Evolutionary conservation across 2,329 filamentous ascomycete genomes (phyloP), one percentile per base, ranked within the genome.

Genomic region (Colletotrichum theobromicola): DNA sequence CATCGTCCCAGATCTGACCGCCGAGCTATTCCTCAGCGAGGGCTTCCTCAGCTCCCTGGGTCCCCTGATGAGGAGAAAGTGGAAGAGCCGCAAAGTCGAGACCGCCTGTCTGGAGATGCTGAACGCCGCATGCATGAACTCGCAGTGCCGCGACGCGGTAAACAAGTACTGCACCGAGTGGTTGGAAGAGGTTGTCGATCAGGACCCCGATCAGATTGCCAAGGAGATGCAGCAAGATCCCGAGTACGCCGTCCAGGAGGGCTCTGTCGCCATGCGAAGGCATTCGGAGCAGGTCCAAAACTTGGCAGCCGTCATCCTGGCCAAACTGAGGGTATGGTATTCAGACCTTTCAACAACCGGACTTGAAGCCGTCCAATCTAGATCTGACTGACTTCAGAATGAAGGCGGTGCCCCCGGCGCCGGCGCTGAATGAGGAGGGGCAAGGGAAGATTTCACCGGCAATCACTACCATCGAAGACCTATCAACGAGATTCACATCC

Each of bases 101-200:
- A 93, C 94, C 73, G 94, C 95, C 4, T 94, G 95, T 62, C 85
- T 99, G 78, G 94, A 98, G 80, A 92, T 99, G 85, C 89, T 99
- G 72, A 98, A 96, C 83, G 95, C 95, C 15, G 96, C 96, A 8
- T 98, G 95, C 83, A 94, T 98, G 84, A 94, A 97, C 81, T 89
- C 92, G 61, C 87, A 91, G 9, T 98, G 96, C 80, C 92, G 97
- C 26, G 94, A 96, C 77, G 94, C 94, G 10, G 94, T 98, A 75
- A 90, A 92, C 78, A 95, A 95, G 82, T 93, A 98, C 81, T 98
- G 96, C 83, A 88, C 91, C 35, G 92, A 94, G 70, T 98, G 96
- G 95, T 88, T 99, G 42, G 94, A 96, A 80, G 93, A 96, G 79
- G 91, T 97, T 67, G 91, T 97, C 68, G 93, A 93, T 77, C 93